Percentiles rank a stretch among this genome's conserved stretches.
phyloP scores from a whole-genome alignment of 306 rosid species.

The Sophora flavescens region DNA sequence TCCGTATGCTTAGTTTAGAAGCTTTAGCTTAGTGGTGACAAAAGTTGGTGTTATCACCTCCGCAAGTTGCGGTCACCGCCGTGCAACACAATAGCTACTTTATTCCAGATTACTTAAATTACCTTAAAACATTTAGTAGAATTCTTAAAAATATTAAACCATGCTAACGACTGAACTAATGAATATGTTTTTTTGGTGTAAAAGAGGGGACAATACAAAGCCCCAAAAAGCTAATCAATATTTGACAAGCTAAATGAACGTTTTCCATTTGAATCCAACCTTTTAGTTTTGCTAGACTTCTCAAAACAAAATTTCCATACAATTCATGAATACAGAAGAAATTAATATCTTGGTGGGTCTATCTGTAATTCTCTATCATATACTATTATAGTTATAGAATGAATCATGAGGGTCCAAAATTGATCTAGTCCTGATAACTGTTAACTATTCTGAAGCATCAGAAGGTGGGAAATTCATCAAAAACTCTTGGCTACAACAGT shows the following conservation, averaged over 20 bases:
- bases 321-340: background rate
- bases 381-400: slow-evolving; percentile 14
- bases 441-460: slow-evolving; percentile 32
- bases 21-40: slow-evolving; percentile 48
- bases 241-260: slow-evolving; percentile 11
- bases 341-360: slow-evolving; percentile 31
- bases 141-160: slow-evolving; percentile 9
- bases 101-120: slow-evolving; percentile 38
- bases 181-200: background rate
- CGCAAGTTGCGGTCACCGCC: slow-evolving; percentile 52
- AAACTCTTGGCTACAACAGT: background rate
- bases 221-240: no score
- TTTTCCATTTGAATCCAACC: slow-evolving; percentile 5
- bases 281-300: slow-evolving; percentile 35
- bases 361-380: slow-evolving; percentile 4
- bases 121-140: slow-evolving; percentile 14
- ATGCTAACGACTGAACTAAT: slow-evolving; percentile 20
- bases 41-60: slow-evolving; percentile 46
- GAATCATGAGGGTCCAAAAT: slow-evolving; percentile 17
- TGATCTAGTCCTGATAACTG: background rate
- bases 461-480: slow-evolving; percentile 48
- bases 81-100: slow-evolving; percentile 46
- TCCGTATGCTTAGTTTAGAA: slow-evolving; percentile 34
- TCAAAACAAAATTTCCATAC: background rate
- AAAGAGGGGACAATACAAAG: no score